phyloP scores from a whole-genome alignment of 1,284 basidiomycete species.

The Waitea zeae region DNA sequence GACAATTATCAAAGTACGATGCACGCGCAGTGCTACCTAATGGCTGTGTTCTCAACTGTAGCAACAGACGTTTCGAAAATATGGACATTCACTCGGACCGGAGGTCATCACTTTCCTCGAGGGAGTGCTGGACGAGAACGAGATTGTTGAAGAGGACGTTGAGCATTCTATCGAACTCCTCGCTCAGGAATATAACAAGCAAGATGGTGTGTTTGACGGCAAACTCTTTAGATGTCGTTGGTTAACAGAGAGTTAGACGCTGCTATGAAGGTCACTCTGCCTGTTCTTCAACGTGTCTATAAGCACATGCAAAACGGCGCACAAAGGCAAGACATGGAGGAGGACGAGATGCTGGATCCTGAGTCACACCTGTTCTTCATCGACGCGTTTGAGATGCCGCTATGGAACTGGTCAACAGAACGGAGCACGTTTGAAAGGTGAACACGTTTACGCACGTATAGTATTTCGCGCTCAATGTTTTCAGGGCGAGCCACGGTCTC shows the following conservation, averaged over 20 bases:
- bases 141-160: slow-evolving; percentile 53
- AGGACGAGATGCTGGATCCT: slow-evolving; percentile 57
- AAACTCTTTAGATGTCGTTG: background rate
- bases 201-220: slow-evolving; percentile 52
- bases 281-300: slow-evolving; percentile 67
- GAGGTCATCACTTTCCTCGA: slow-evolving; percentile 56
- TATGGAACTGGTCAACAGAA: slow-evolving; percentile 78
- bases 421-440: slow-evolving; percentile 76
- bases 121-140: slow-evolving; percentile 45
- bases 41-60: background rate
- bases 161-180: slow-evolving; percentile 71
- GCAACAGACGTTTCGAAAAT: slow-evolving; percentile 63
- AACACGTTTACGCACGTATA: slow-evolving; percentile 8
- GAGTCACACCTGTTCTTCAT: slow-evolving; percentile 76
- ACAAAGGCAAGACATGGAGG: slow-evolving; percentile 35
- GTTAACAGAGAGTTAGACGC: slow-evolving; percentile 43
- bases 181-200: slow-evolving; percentile 81
- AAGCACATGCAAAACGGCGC: slow-evolving; percentile 51
- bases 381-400: slow-evolving; percentile 89
- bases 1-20: slow-evolving; percentile 54
- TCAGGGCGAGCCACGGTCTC: slow-evolving; percentile 28
- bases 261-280: slow-evolving; percentile 60
- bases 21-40: slow-evolving; percentile 2
- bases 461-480: slow-evolving; percentile 3
- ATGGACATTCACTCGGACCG: slow-evolving; percentile 67